Conservation (phyloP, 148 eudicot species). For the Chenopodium suecicum region DNA sequence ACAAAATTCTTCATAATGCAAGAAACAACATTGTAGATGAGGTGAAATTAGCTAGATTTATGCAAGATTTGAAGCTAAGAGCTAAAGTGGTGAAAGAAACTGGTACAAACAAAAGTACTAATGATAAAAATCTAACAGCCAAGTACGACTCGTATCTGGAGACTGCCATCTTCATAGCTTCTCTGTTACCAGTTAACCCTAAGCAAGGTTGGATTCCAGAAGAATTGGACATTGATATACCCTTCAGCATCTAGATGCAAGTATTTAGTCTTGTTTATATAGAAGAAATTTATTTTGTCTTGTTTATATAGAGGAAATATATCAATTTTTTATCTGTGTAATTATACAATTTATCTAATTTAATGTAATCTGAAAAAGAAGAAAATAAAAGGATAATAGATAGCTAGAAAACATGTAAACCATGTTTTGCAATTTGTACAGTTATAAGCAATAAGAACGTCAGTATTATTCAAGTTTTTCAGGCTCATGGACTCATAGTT, state of each 20-base stretch:
- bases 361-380: too few species aligned
- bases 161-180: constrained; percentile 26
- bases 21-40: background rate
- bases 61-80: constrained; percentile 16
- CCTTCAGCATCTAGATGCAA: constrained; percentile 24
- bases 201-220: constrained; percentile 21
- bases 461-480: too few species aligned
- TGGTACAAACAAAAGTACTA: background rate
- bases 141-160: constrained; percentile 27
- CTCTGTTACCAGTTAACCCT: constrained; percentile 20
- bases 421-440: too few species aligned
- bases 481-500: too few species aligned
- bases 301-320: background rate
- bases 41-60: background rate
- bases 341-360: too few species aligned
- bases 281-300: background rate
- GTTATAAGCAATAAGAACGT: too few species aligned
- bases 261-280: background rate
- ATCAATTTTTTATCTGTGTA: too few species aligned
- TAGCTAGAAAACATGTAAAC: too few species aligned
- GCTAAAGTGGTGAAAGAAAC: background rate
- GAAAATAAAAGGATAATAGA: too few species aligned
- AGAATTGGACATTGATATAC: constrained; percentile 30
- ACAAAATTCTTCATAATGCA: background rate
- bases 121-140: background rate